phyloP scores from a whole-genome alignment of 768 basidiomycete species.

The Mycena galericulata region DNA sequence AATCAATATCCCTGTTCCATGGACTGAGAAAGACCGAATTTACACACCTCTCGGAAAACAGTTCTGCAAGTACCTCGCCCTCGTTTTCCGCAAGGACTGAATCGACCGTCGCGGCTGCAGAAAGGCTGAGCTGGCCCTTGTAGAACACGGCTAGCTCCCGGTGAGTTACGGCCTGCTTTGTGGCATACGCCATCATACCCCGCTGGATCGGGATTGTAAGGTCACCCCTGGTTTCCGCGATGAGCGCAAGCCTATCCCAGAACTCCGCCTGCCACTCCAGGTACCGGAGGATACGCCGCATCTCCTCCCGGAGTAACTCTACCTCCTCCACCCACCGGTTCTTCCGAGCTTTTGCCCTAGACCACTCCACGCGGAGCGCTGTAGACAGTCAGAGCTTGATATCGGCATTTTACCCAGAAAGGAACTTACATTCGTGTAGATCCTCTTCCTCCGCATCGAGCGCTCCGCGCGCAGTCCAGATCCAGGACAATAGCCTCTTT shows the following conservation, averaged over 20 bases:
- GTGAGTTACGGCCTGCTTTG: not conserved
- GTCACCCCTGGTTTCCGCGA: not conserved
- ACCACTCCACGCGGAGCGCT: constrained; percentile 5
- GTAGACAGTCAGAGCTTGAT: no score
- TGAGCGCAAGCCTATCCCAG: not conserved
- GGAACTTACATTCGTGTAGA: not conserved
- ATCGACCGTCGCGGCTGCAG: not conserved
- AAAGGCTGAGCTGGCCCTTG: not conserved
- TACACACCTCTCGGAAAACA: not conserved
- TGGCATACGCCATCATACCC: not conserved
- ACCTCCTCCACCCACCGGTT: not conserved
- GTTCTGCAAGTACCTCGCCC: not conserved
- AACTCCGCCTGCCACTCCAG: not conserved
- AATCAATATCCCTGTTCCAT: no score
- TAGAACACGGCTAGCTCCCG: not conserved
- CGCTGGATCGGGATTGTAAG: not conserved
- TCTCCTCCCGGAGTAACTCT: not conserved
- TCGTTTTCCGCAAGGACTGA: not conserved
- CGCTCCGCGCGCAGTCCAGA: not conserved
- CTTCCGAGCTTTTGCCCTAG: not conserved
- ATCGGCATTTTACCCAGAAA: not conserved
- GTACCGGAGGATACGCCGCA: not conserved
- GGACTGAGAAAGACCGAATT: no score
- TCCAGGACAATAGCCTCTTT: not conserved
- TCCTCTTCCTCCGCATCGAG: not conserved